phyloP scores from a whole-genome alignment of 768 basidiomycete species.

The Boletus rufocinnamomeus region DNA sequence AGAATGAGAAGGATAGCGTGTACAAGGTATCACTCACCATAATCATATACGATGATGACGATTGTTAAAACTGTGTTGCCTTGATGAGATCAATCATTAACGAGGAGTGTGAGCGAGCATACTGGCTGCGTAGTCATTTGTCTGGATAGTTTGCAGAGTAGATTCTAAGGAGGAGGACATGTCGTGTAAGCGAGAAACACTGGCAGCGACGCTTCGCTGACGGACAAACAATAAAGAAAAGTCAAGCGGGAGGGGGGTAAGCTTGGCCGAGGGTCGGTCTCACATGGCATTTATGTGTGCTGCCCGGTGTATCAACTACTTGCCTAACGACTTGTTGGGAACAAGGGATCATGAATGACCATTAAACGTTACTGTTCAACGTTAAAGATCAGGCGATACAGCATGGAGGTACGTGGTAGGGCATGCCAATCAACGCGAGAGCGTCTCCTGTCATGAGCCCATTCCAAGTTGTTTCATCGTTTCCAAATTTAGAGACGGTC shows the following conservation, averaged over 20 bases:
- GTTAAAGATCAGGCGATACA: neutral
- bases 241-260: neutral
- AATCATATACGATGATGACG: conserved; percentile 17
- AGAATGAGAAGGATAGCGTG: neutral
- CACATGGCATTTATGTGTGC: neutral
- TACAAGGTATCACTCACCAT: conserved; percentile 5
- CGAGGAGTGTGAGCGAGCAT: neutral
- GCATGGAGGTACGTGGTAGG: neutral
- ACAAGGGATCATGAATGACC: neutral
- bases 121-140: neutral
- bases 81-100: neutral
- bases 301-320: neutral
- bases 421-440: neutral
- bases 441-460: no score
- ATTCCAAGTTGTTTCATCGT: no score
- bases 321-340: neutral
- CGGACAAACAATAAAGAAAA: neutral
- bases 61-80: conserved; percentile 5
- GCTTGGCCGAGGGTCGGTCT: no score
- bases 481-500: neutral
- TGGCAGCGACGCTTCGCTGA: neutral
- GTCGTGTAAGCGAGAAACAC: neutral
- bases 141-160: neutral
- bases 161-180: conserved; percentile 4
- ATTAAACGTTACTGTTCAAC: neutral